Conservation (phyloP, 2,329 filamentous ascomycete genomes). For the Phaeosphaeria sp. region DNA sequence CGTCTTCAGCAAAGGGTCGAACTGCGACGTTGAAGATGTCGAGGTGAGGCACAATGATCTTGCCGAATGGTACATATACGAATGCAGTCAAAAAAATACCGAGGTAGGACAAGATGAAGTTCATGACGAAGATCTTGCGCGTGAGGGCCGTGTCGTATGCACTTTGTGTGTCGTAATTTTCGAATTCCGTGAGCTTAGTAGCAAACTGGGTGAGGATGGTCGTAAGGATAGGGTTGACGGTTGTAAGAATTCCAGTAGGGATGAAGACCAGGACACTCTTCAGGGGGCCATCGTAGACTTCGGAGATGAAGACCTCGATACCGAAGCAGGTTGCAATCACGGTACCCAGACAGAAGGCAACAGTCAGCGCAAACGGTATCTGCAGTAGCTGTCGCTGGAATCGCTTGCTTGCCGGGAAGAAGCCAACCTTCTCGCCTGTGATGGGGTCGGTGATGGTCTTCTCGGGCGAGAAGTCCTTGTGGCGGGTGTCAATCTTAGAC, state of each 20-base stretch:
- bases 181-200: conserved; percentile 76
- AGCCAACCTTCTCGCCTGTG: conserved; percentile 77
- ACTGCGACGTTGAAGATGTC: conserved; percentile 80
- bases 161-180: conserved; percentile 92
- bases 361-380: conserved; percentile 82
- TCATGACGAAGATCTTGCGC: conserved; percentile 92
- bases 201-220: conserved; percentile 78
- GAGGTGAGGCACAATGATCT: conserved; percentile 82
- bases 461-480: conserved; percentile 81
- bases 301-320: conserved; percentile 93
- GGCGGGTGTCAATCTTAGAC: conserved; percentile 78
- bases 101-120: conserved; percentile 95
- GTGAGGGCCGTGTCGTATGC: conserved; percentile 84
- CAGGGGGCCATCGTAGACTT: conserved; percentile 88
- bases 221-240: conserved; percentile 79
- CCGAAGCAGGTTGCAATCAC: conserved; percentile 88
- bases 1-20: conserved; percentile 75
- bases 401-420: conserved; percentile 79
- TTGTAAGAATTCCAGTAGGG: conserved; percentile 86
- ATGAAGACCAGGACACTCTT: conserved; percentile 87
- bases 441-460: conserved; percentile 78
- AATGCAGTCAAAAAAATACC: conserved; percentile 87
- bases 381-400: conserved; percentile 79
- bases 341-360: conserved; percentile 74
- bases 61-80: conserved; percentile 91